phyloP scores from a whole-genome alignment of 768 basidiomycete genomes.

The Mrakia blollopis region DNA sequence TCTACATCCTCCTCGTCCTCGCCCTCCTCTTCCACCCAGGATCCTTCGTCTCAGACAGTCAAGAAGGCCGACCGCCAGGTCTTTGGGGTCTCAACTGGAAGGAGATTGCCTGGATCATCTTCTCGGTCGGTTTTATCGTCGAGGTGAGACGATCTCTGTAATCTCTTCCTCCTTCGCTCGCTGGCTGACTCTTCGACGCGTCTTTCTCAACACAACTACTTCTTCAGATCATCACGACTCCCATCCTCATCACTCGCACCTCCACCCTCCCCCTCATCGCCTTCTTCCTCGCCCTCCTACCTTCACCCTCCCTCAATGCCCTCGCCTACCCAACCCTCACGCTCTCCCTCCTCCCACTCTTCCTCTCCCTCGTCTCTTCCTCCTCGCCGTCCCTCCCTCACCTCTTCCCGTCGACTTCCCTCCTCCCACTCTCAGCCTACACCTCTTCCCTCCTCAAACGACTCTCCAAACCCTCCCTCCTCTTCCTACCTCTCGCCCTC shows the following conservation, averaged over 20 bases:
- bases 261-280: neutral
- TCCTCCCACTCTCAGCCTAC: slow-evolving; percentile 10
- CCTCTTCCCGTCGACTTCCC: neutral
- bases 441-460: neutral
- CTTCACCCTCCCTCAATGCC: neutral
- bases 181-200: neutral
- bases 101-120: neutral
- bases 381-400: neutral
- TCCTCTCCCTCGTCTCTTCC: slow-evolving; percentile 1
- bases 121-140: neutral
- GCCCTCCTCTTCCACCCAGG: slow-evolving; percentile 1
- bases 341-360: slow-evolving; percentile 1
- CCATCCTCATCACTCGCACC: neutral
- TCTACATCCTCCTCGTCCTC: slow-evolving; percentile 3
- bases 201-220: neutral
- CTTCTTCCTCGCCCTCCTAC: neutral
- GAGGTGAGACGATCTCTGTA: neutral
- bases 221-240: neutral
- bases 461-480: neutral
- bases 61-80: neutral
- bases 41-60: neutral
- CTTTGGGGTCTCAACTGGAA: neutral
- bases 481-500: slow-evolving; percentile 1
- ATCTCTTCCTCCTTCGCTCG: neutral
- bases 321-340: slow-evolving; percentile 11